phyloP scores from a whole-genome alignment of 345 rosid genomes.

The Corchorus olitorius region DNA sequence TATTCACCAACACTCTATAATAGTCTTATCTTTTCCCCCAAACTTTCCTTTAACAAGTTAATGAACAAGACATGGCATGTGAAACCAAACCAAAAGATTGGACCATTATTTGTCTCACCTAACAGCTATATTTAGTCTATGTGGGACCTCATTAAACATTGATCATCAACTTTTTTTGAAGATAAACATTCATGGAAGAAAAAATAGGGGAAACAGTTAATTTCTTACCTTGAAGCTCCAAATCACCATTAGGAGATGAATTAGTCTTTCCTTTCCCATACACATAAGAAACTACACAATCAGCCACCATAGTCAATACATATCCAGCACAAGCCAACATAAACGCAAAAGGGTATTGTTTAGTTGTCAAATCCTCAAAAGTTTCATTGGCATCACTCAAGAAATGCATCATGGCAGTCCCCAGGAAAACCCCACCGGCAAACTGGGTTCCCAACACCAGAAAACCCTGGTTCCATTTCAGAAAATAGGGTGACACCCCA shows the following conservation, averaged over 20 bases:
- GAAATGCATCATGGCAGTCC: conserved; percentile 87
- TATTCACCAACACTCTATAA: background rate
- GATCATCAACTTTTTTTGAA: no score
- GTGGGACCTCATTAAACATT: background rate
- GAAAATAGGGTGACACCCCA: conserved; percentile 76
- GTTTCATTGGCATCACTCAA: conserved; percentile 75
- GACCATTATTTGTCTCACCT: background rate
- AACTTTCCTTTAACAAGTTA: background rate
- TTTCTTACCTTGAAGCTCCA: conserved; percentile 58
- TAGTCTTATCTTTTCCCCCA: background rate
- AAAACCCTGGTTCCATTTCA: conserved; percentile 81
- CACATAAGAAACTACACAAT: conserved; percentile 51
- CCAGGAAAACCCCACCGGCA: conserved; percentile 87
- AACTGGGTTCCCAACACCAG: conserved; percentile 79
- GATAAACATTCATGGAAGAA: background rate
- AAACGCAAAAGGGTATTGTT: conserved; percentile 78
- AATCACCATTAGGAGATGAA: conserved; percentile 31
- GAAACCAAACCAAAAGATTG: background rate
- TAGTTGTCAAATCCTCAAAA: conserved; percentile 51
- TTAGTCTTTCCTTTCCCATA: conserved; percentile 37
- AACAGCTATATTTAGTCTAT: background rate
- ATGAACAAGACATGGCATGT: background rate
- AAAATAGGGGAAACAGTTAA: background rate
- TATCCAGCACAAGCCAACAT: conserved; percentile 84
- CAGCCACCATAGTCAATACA: conserved; percentile 75